Conservation (phyloP, 2,329 filamentous ascomycete species). For the Colletotrichum sp. region DNA sequence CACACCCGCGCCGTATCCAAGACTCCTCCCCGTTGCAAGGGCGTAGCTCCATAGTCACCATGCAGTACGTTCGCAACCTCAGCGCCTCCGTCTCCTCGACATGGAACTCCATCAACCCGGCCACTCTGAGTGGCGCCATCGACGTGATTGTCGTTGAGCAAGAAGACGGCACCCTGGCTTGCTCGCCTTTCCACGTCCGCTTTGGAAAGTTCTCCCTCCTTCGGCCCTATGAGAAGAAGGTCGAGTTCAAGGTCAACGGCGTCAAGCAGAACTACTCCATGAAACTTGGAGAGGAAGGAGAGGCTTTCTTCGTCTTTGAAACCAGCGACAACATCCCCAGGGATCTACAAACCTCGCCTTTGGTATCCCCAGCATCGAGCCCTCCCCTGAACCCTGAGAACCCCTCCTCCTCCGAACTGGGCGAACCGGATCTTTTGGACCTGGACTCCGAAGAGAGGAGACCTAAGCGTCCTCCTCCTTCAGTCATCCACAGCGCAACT, state of each 20-base stretch:
- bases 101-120: constrained; percentile 99
- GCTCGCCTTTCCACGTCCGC: constrained; percentile 97
- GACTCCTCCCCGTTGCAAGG: neutral
- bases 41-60: constrained; percentile 42
- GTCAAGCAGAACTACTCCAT: constrained; percentile 92
- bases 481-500: constrained; percentile 41
- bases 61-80: constrained; percentile 98
- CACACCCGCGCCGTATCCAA: neutral
- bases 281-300: constrained; percentile 97
- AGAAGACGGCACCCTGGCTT: constrained; percentile 86
- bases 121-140: constrained; percentile 95
- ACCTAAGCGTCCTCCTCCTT: constrained; percentile 49
- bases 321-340: constrained; percentile 92
- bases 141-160: constrained; percentile 99
- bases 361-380: constrained; percentile 88
- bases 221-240: constrained; percentile 97
- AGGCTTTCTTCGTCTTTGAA: constrained; percentile 99
- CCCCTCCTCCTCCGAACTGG: constrained; percentile 51
- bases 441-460: constrained; percentile 57
- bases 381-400: constrained; percentile 66
- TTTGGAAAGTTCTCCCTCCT: constrained; percentile 98
- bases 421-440: constrained; percentile 74
- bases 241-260: constrained; percentile 96
- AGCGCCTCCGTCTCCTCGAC: constrained; percentile 96
- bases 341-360: constrained; percentile 90